phyloP scores from a whole-genome alignment of 2,329 filamentous ascomycete species.

The Arachnopeziza araneosa region DNA sequence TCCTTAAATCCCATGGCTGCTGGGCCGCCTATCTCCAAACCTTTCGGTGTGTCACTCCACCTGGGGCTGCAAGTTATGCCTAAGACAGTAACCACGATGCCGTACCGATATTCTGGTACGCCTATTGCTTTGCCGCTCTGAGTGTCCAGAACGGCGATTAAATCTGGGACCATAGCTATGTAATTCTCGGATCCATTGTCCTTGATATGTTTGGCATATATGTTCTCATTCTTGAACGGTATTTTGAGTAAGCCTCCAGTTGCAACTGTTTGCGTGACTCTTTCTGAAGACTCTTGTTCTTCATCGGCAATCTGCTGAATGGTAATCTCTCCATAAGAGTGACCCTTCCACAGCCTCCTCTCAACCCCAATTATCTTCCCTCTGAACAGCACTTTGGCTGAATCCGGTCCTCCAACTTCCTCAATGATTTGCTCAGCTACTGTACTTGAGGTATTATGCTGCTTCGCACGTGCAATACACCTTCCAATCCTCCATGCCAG shows the following conservation, averaged over 20 bases:
- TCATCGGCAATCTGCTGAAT: conserved; percentile 43
- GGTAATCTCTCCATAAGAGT: conserved; percentile 54
- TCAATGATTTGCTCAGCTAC: conserved; percentile 54
- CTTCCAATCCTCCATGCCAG: conserved; percentile 49
- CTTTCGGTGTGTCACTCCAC: conserved; percentile 45
- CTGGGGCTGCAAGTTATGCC: conserved; percentile 49
- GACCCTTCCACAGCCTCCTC: conserved; percentile 48
- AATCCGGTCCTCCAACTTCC: conserved; percentile 48
- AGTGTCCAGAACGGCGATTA: conserved; percentile 43
- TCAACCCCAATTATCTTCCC: conserved; percentile 60
- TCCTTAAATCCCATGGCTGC: conserved; percentile 39
- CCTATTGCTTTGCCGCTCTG: conserved; percentile 45
- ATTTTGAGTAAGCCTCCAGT: conserved; percentile 50
- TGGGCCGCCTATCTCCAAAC: conserved; percentile 45
- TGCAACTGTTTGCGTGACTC: conserved; percentile 25
- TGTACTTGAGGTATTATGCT: conserved; percentile 43
- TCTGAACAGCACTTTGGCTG: conserved; percentile 53
- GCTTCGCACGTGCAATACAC: conserved; percentile 46
- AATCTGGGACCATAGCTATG: conserved; percentile 52
- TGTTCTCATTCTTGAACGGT: conserved; percentile 71
- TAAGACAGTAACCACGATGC: conserved; percentile 44
- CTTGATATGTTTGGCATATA: conserved; percentile 41
- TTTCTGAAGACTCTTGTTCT: conserved; percentile 30
- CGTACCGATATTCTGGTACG: conserved; percentile 50
- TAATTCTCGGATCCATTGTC: conserved; percentile 21